phyloP scores from a whole-genome alignment of 257 asterid genomes.

The Solanum dulcamara region DNA sequence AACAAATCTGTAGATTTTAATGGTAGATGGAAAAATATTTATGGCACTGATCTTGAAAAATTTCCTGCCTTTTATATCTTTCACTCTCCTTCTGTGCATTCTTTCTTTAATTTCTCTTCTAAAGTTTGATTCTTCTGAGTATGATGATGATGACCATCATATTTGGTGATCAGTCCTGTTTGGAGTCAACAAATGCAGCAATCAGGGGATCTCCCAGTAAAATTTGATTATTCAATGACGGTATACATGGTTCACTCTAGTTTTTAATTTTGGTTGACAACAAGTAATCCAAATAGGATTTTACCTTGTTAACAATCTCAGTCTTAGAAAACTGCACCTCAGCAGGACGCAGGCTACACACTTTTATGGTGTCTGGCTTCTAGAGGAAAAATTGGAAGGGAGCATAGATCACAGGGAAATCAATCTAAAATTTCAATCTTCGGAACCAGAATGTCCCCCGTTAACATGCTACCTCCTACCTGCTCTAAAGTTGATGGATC shows the following conservation, averaged over 20 bases:
- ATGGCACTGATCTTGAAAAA: neutral
- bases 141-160: neutral
- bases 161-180: neutral
- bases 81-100: neutral
- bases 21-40: neutral
- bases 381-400: neutral
- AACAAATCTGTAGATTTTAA: neutral
- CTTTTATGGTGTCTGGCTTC: neutral
- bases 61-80: neutral
- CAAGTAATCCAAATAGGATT: neutral
- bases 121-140: neutral
- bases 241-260: neutral
- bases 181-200: neutral
- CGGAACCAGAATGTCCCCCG: neutral
- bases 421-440: neutral
- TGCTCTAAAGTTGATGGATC: neutral
- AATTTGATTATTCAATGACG: neutral
- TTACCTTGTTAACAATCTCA: neutral
- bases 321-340: neutral
- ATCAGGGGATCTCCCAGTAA: neutral
- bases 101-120: neutral
- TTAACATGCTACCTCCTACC: neutral
- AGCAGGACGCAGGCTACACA: neutral
- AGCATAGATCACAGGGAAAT: neutral
- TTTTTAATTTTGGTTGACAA: neutral